Conservation (phyloP, 768 basidiomycete genomes). For the Infundibulicybe gibba region DNA sequence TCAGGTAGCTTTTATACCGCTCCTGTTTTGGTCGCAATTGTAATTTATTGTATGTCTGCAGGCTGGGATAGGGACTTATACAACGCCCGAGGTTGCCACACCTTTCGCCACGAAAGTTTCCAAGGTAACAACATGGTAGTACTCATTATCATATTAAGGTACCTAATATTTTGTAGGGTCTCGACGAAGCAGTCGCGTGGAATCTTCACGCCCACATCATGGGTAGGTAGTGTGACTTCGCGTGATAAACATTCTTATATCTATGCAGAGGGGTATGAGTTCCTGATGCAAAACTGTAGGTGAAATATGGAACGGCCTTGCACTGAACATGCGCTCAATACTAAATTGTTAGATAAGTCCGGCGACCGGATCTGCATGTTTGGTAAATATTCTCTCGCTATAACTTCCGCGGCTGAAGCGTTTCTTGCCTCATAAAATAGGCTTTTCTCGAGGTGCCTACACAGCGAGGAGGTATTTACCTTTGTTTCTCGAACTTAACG, state of each 20-base stretch:
- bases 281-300: slow-evolving; percentile 56
- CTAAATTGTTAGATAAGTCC: slow-evolving; percentile 26
- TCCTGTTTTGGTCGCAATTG: too few relatives aligned
- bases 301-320: background rate
- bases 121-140: slow-evolving; percentile 12
- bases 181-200: slow-evolving; percentile 44
- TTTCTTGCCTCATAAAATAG: slow-evolving; percentile 10
- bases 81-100: slow-evolving; percentile 44
- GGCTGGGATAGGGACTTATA: slow-evolving; percentile 63
- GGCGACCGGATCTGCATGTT: slow-evolving; percentile 60
- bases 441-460: slow-evolving; percentile 60
- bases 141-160: background rate
- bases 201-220: slow-evolving; percentile 51
- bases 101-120: slow-evolving; percentile 34
- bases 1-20: slow-evolving; percentile 20
- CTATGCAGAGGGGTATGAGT: slow-evolving; percentile 47
- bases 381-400: slow-evolving; percentile 22
- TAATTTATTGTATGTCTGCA: background rate
- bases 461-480: slow-evolving; percentile 36
- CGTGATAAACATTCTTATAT: background rate
- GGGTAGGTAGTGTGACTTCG: slow-evolving; percentile 20
- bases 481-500: background rate
- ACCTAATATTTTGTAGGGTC: slow-evolving; percentile 12
- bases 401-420: background rate
- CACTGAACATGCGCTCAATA: background rate